Percentiles rank a stretch among this genome's conserved stretches.
phyloP scores from a whole-genome alignment of 371 early-diverging fungal species.

The Dentiscutata heterogama region DNA sequence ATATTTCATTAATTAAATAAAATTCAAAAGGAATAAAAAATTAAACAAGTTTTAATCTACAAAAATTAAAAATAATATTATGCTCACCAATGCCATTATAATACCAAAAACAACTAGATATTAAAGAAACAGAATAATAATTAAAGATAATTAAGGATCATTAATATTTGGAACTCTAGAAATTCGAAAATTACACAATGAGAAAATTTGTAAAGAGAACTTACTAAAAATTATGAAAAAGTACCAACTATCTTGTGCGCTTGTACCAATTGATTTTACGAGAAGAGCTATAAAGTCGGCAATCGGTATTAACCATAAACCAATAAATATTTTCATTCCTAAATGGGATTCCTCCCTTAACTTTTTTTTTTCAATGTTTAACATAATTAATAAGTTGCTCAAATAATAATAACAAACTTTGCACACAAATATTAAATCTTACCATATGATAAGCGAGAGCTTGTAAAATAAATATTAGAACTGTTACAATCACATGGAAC shows the following conservation, averaged over 20 bases:
- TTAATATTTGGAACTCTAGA: neutral
- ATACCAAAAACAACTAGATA: neutral
- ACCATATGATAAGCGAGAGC: constrained; percentile 15
- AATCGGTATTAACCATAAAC: neutral
- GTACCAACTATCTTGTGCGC: constrained; percentile 8
- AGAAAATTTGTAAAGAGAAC: neutral
- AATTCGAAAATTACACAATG: neutral
- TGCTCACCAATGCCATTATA: constrained; percentile 4
- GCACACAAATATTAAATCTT: neutral
- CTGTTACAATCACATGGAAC: constrained; percentile 23
- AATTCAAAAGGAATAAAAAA: too few species aligned
- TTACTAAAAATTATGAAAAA: constrained; percentile 27
- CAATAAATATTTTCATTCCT: constrained; percentile 34
- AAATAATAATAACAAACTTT: neutral
- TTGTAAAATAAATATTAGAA: constrained; percentile 13
- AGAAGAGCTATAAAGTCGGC: constrained; percentile 13
- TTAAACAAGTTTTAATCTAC: neutral
- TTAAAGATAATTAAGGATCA: too few species aligned
- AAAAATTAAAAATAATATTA: neutral
- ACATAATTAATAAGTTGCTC: neutral
- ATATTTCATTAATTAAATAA: neutral
- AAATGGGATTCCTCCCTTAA: constrained; percentile 8
- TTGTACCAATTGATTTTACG: neutral
- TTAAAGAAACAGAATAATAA: neutral
- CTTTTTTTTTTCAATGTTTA: neutral